Conservation (phyloP, 805 yeast species). For the Candida awuae region DNA sequence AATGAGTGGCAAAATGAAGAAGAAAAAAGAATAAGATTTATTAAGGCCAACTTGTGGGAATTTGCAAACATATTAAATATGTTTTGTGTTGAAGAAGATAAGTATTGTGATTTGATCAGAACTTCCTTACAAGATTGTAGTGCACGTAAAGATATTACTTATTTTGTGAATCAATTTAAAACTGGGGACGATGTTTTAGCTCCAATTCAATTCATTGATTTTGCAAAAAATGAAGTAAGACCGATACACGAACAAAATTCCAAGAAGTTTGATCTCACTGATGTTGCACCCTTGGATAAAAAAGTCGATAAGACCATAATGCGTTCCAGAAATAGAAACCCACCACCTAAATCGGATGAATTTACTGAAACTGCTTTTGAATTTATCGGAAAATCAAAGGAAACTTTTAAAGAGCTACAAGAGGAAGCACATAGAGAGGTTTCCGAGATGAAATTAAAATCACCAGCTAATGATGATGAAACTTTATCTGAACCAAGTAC, state of each 20-base stretch:
- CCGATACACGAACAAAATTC: constrained; percentile 1
- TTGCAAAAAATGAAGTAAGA: constrained; percentile 26
- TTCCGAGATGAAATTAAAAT: constrained; percentile 9
- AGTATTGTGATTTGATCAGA: constrained; percentile 65
- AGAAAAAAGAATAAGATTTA: constrained; percentile 59
- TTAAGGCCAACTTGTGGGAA: constrained; percentile 69
- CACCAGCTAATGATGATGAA: constrained; percentile 4
- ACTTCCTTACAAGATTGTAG: constrained; percentile 60
- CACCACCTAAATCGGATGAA: constrained; percentile 26
- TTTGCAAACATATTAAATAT: constrained; percentile 68
- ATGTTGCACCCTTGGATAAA: constrained; percentile 15
- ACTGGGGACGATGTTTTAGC: constrained; percentile 58
- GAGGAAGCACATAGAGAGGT: constrained; percentile 23
- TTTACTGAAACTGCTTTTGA: constrained; percentile 22
- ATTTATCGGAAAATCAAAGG: constrained; percentile 23
- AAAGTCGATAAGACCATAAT: constrained; percentile 5
- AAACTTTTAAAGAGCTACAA: constrained; percentile 25
- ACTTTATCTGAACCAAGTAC: constrained; percentile 23
- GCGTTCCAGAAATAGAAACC: constrained; percentile 16
- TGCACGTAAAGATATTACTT: constrained; percentile 47
- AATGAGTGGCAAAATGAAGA: constrained; percentile 61
- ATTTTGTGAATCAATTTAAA: constrained; percentile 45
- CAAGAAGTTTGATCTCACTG: constrained; percentile 12
- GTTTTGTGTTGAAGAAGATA: constrained; percentile 72
- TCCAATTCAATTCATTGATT: constrained; percentile 61